Evolutionary conservation across 2,329 filamentous ascomycete species (phyloP), one percentile per base, ranked within the genome.

Genomic region (Monosporascus sp.): DNA sequence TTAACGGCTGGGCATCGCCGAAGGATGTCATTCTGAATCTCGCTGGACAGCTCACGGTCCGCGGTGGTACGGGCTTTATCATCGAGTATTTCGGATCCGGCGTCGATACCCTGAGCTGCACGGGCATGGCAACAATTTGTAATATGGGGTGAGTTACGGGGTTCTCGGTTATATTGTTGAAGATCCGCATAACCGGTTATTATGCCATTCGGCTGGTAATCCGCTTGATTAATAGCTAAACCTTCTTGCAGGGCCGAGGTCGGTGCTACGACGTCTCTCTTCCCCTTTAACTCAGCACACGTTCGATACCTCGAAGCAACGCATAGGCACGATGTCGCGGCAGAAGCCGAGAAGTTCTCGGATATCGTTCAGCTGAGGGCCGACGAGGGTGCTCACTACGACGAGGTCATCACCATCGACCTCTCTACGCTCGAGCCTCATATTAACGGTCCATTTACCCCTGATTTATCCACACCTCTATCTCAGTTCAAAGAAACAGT

Each of bases 361-460:
- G 73, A 74, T 39, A 70, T 70, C 44, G 70, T 73, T 77, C 80
- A 86, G 17, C 83, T 99, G 59, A 78, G 78, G 56, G 89, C 94
- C 37, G 94, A 99, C 66, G 76, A 83, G 44, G 86, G 83, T 57
- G 92, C 89, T 56, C 79, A 92, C 65, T 99, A 97, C 71, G 94
- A 99, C 71, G 83, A 96, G 72, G 73, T 95, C 50, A 89, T 99
- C 65, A 88, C 87, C 53, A 96, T 99, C 68, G 82, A 99, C 74
- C 82, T 99, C 37, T 93, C 89, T 3, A 83, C 84, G 57, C 84
- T 97, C 22, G 94, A 99, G 74, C 94, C 94, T 17, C 89, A 97
- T 70, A 90, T 99, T 75, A 99, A 97, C 73, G 94, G 94, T 1
- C 94, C 94, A 39, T 96, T 96, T 72, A 99, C 94, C 0, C 94